A percentile compares a stretch with the other conserved stretches of the same genome.
Evolutionary conservation across 495 filamentous ascomycete species (phyloP).

Genomic region (Pyronema domesticum): DNA sequence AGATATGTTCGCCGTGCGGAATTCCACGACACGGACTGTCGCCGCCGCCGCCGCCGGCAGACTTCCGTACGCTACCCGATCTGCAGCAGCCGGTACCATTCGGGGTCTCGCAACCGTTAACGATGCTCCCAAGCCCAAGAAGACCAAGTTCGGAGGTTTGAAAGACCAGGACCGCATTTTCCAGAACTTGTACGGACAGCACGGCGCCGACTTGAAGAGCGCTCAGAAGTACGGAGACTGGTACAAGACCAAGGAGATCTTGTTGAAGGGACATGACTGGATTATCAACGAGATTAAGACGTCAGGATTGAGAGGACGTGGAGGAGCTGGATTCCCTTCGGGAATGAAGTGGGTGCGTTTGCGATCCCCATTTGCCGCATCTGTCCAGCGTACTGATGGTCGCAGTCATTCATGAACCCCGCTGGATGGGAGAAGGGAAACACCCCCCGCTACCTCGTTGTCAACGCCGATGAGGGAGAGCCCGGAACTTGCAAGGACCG

Average conservation of each 20-base stretch:
- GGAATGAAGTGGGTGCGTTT: conserved; percentile 88
- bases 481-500: conserved; percentile 98
- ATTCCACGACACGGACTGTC: not conserved
- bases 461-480: conserved; percentile 98
- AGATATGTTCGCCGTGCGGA: conserved; percentile 6
- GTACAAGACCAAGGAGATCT: conserved; percentile 97
- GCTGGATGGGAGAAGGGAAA: conserved; percentile 98
- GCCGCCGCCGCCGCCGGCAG: not conserved
- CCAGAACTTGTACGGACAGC: conserved; percentile 90
- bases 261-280: conserved; percentile 95
- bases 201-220: conserved; percentile 72
- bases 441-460: conserved; percentile 86
- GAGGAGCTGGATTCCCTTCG: conserved; percentile 93
- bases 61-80: not conserved
- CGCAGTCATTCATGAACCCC: conserved; percentile 97
- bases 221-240: conserved; percentile 99
- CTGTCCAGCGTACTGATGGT: not conserved
- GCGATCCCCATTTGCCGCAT: not conserved
- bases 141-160: conserved; percentile 62
- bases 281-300: conserved; percentile 94
- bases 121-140: conserved; percentile 52
- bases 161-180: conserved; percentile 96
- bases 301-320: conserved; percentile 85
- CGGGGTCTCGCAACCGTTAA: conserved; percentile 75
- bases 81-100: not conserved